Evolutionary conservation across 208 protist species (phyloP), one percentile per base, ranked within the genome.

Genomic region (Acanthamoeba triangularis): DNA sequence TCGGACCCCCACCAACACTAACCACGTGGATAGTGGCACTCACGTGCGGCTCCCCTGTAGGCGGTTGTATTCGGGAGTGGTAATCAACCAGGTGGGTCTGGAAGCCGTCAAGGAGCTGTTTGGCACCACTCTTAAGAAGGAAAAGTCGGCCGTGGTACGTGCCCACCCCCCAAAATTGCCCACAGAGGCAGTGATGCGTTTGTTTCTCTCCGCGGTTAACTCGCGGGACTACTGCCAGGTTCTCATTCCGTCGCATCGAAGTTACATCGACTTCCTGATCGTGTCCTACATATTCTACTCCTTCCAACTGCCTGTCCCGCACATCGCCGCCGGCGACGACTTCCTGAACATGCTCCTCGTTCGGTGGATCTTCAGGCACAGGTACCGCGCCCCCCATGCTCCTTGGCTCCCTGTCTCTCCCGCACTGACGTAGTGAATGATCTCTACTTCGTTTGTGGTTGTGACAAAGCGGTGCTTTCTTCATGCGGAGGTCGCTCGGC

Each of bases 181-280:
- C 18, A 11, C 3, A 37, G 16, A 37, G 72, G 72, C 5, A 13
- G 0, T 25, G 33, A 80, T n/a, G n/a, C 35, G 69, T 76, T 25
- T 37, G 14, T 28, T 80, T n/a, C 2, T 80, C 0, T 28, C 23
- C 2, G 2, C 56, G 33, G 65, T 30, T 25, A 61, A 23, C 54
- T 61, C 11, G 16, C 7, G 14, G 33, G 18, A 35, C 3, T 30
- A 13, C 13, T n/a, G 1, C 11, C 76, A 96, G 8, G 85, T 97
- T 7, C 76, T 97, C 16, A 30, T 97, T 69, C 97, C 97, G 10
- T 95, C 92, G 47, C 97, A 97, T 74, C 93, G 96, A 37, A 92
- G 54, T 37, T 95, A 97, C 74, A 78, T 97, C 18, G 97, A 97
- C 94, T 97, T 96, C 63, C 85, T 97, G 23, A 91, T 97, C 56